Evolutionary conservation across 2,329 filamentous ascomycete species (phyloP), one percentile per base, ranked within the genome.

Genomic region (Ascochyta lentis): DNA sequence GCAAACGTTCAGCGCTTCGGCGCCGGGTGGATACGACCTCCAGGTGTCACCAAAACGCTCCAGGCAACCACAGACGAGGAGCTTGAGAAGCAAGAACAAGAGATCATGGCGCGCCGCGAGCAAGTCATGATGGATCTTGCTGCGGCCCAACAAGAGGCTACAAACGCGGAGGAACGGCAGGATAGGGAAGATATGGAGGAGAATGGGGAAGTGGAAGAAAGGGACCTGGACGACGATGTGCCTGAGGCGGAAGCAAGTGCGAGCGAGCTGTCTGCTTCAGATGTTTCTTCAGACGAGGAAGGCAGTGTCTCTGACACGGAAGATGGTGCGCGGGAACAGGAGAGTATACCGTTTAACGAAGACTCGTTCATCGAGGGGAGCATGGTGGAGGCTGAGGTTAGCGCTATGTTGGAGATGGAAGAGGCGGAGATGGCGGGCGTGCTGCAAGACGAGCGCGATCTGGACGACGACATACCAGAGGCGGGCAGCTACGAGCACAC

Each of bases 61-160:
- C 89, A 96, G 71, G 92, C 96, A 60, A 86, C 92, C 78, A 88
- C 90, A 38, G 95, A 99, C 77, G 95, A 99, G 79, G 87, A 89
- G 63, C 85, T 90, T 10, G 95, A 99, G 79, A 85, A 90, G 51
- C 89, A 94, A 72, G 95, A 99, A 76, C 90, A 93, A 57, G 86
- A 90, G 59, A 87, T 90, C 69, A 85, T 89, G 2, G 79, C 91
- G 73, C 81, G 89, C 22, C 82, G 89, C 27, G 90, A 93, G 72
- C 84, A 86, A 66, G 77, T 89, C 4, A 86, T 89, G 53, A 83
- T 90, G 68, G 91, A 96, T 70, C 82, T 96, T 39, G 89, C 89
- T 34, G 78, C 78, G 10, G 77, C 77, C 48, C 79, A 81, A 22
- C 86, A 91, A 66, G 74, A 73, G 2, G 69, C 67, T 24, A 67